phyloP scores from a whole-genome alignment of 352 stramenopile species.

The Phytophthora sansomeana region DNA sequence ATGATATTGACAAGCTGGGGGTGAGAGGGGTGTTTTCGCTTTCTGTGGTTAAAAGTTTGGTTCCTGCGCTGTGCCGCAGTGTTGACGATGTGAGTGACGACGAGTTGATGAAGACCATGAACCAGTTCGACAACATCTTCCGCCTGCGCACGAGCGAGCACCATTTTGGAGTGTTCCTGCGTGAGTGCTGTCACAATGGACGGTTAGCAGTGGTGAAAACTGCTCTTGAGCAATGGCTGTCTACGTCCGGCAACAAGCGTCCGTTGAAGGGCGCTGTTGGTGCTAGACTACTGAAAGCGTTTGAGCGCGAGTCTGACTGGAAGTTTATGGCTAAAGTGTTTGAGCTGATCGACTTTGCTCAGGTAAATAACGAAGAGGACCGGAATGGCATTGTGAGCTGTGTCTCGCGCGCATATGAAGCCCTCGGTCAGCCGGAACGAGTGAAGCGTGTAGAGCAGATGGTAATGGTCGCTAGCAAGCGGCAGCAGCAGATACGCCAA shows the following conservation, averaged over 20 bases:
- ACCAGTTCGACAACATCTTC: constrained; percentile 45
- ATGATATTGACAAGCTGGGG: constrained; percentile 43
- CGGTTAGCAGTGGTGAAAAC: constrained; percentile 40
- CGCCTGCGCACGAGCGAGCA: constrained; percentile 42
- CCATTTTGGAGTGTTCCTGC: constrained; percentile 49
- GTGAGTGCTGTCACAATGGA: constrained; percentile 46
- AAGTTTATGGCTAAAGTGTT: constrained; percentile 46
- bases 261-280: constrained; percentile 39
- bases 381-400: constrained; percentile 32
- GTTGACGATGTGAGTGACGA: constrained; percentile 46
- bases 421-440: constrained; percentile 35
- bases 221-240: constrained; percentile 42
- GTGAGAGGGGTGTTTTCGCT: constrained; percentile 42
- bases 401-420: constrained; percentile 43
- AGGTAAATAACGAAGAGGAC: constrained; percentile 29
- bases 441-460: constrained; percentile 30
- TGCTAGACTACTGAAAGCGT: constrained; percentile 33
- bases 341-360: constrained; percentile 40
- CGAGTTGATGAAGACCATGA: constrained; percentile 41
- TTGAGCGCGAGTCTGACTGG: constrained; percentile 42
- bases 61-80: constrained; percentile 47
- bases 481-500: constrained; percentile 31
- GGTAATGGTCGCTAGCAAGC: constrained; percentile 12
- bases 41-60: constrained; percentile 44
- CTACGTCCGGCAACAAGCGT: constrained; percentile 22